Evolutionary conservation across 352 stramenopile species (phyloP), one percentile per base, ranked within the genome.

Genomic region (Phytophthora pinifolia): DNA sequence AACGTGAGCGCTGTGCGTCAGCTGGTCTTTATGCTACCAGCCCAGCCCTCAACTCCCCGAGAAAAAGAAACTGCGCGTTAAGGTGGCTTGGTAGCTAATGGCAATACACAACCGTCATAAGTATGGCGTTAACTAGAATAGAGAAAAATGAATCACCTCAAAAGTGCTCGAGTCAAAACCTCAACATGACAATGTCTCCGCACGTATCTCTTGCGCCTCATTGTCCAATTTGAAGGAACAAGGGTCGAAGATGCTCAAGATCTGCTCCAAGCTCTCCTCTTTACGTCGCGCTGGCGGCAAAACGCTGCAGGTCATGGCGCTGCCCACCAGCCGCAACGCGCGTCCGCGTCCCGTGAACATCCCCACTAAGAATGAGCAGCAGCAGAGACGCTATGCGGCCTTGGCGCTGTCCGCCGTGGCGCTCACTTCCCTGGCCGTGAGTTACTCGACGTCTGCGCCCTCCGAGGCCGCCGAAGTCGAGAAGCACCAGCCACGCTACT

Each of bases 301-400:
- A 46, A 65, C 62, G 33, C 52, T 75, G 54, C 62, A 69, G 58
- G 38, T 72, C 3, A 42, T 76, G 6, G 59, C 59, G 12, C 34
- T 72, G 4, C 41, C 59, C 25, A 63, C 3, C n/a, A 70, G 41
- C 44, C 56, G 30, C 15, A 65, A 65, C 45, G 46, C 49, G 20
- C 54, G 38, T 22, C 37, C 55, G 1, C 39, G 34, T 54, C 59
- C 59, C n/a, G 58, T 70, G 9, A 65, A 67, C 39, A 36, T 72
- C 10, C 31, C 39, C 22, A 65, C 45, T 33, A 45, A 62, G 10
- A 50, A 56, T 5, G 53, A 74, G 31, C 43, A 30, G 15, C 49
- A 58, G 27, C 39, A 42, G 32, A 39, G 42, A 32, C 57, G 52
- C 22, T 38, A 37, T 37, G 52, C 47, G 9, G 55, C 56, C 12